Base-by-base conservation (phyloP, 768 basidiomycete species). In the Leccinum subgranulosum region DNA sequence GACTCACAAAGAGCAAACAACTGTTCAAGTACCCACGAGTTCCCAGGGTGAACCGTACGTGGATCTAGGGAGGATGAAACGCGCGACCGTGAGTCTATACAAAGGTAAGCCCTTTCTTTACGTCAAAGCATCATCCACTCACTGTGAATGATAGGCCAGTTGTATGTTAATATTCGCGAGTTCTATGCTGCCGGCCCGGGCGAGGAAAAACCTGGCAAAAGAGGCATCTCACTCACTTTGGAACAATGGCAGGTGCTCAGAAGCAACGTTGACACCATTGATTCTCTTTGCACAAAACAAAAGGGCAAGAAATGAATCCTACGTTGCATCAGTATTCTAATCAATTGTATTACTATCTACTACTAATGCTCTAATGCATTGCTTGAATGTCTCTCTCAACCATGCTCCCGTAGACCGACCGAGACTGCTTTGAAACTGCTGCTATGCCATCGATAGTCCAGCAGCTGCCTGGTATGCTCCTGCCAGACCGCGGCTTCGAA, bases 191-290 rank as follows among this genome's bases (percentile, higher is more conserved):
- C 72, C 21, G 74, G 80, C 1, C 3, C n/a, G 39, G 83, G 85
- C 6, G 84, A 85, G 4, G 78, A 82, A 61, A 90, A 87, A 60
- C 90, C 91, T 0, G 88, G 89, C 0, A 92, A 90, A 71, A 93
- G 92, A 64, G 91, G 90, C 9, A 88, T 92, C 52, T 80, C 86
- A 0, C 75, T 93, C 27, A 69, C 74, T 14, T 49, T 74, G 3
- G 89, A 91, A 19, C 88, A 88, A 82, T 88, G 87, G 87, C 73
- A 84, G 47, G 64, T 67, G 11, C 72, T 91, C 53, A 86, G 81
- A 66, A 68, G 67, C 15, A 71, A 73, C 39, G 60, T 71, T 1
- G 62, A 64, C 10, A 70, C 66, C n/a, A 79, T 91, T 53, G 86
- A 90, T 65, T 64, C 75, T 5, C 70, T 86, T 25, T 74, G 88